Base-by-base conservation (phyloP, 1,139 yeast genomes). In the Yamadazyma mexicana region DNA sequence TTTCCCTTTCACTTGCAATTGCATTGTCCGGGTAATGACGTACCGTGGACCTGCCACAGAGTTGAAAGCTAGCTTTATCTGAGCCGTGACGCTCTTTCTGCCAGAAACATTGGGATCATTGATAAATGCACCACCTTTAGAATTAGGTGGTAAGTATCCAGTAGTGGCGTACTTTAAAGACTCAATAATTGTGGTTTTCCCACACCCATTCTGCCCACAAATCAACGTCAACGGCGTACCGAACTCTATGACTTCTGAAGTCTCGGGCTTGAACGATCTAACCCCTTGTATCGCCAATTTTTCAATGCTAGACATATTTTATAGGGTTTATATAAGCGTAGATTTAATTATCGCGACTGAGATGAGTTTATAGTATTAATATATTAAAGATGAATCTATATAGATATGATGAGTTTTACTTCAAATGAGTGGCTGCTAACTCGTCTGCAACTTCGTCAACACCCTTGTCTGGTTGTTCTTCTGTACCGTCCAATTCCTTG, bases 111-210 rank as follows among this genome's bases (percentile, higher is more conserved):
- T 81, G 0, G 98, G 98, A 66, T 94, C 98, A 57, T 91, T 94
- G 5, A 94, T 80, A 58, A 94, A 94, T 1, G 98, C 98, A 4
- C 98, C 98, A 38, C 96, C 96, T 59, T 87, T 89, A 35, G 94
- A 83, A 55, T 91, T 91, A 2, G 98, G 98, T 0, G 99, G 99
- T 45, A 91, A 66, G 54, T 86, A 94, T 5, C 98, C 98, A 0
- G 98, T 92, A 10, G 98, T 87, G 16, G 95, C 94, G 59, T 91
- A 92, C 56, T 89, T 81, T 44, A 94, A 69, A 58, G 97, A 89
- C 60, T 94, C 99, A 46, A 94, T 94, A 40, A 94, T 83, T 1
- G 98, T 91, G 46, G 99, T 94, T 59, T 94, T 94, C n/a, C 99
- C 99, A 29, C 96, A 85, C 31, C 98, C 99, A 64, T 94, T 94